Evolutionary conservation across 257 asterid species (phyloP), one percentile per base, ranked within the genome.

Genomic region (Jacaranda mimosifolia): DNA sequence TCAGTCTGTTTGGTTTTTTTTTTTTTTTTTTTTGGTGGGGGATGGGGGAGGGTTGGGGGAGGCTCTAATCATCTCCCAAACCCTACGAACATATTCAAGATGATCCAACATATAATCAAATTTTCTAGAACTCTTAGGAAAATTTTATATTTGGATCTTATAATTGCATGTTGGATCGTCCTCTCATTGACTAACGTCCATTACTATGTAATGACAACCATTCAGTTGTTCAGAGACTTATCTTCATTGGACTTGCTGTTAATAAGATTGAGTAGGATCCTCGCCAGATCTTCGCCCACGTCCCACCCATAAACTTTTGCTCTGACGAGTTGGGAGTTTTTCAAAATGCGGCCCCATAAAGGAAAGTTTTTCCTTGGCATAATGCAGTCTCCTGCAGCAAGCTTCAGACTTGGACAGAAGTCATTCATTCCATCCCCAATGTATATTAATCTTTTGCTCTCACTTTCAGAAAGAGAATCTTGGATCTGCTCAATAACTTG

Each of bases 361-460:
- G 96, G 89, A 35, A 81, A 94, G 80, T 83, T 68, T 71, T 83
- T 87, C 71, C 89, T 87, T 11, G 97, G 91, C 97, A 94, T 79
- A 65, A 87, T 93, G 19, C 70, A 77, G 76, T 91, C 98, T 71
- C 81, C 81, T 42, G 75, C 80, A 63, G 76, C 86, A 55, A 94
- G 97, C 87, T 90, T 90, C 82, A 91, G 77, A 40, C 85, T 78
- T n/a, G 98, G 97, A 78, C 97, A 91, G 80, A 85, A 91, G 82
- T 94, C 98, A 17, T 92, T 92, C 75, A 39, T 78, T 49, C 97
- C 97, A 68, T 94, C 98, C 69, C 98, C 97, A 14, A 90, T 52
- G 81, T 94, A 91, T 76, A 94, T 90, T 51, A 90, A 17, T 77
- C 63, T 81, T 71, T 79, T 74, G 69, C 77, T 83, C 69, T 67